Evolutionary conservation across 208 protist genomes (phyloP), one percentile per base, ranked within the genome.

Genomic region (Wallacemonas sp.): DNA sequence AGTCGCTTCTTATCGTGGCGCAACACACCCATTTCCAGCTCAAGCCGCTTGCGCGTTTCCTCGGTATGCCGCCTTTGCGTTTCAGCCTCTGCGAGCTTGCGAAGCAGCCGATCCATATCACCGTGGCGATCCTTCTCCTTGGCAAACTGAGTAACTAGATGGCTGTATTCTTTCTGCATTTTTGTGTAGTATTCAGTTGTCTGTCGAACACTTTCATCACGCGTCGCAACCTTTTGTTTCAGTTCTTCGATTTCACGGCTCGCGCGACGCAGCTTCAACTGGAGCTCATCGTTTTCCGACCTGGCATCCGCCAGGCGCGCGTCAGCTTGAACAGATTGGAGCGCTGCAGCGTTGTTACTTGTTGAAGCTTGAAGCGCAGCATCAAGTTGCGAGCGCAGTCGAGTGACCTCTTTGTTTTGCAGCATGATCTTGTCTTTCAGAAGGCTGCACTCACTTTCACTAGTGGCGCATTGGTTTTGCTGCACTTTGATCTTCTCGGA

Each of bases 141-240:
- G 3, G 51, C 51, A 39, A 58, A 39, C 26, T 58, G 75, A 6
- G 79, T 53, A 5, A 84, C 82, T 19, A 95, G 70, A 49, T 95
- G 90, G n/a, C 82, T 82, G 56, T 91, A 91, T 56, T 95, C 90
- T 0, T 91, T 71, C 30, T 82, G 82, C 27, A 83, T 73, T 39
- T 93, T 95, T 53, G 79, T 79, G 49, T 86, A 75, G 14, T 86
- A 75, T 54, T 77, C 70, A 21, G 66, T 68, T 34, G 80, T 58
- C 46, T 79, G 70, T 22, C 30, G 61, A 36, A 65, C 76, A 21
- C 91, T 82, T 6, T 80, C 67, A n/a, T 75, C 65, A 22, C 74
- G 79, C 14, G 66, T 66, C 6, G 74, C 56, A 19, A 84, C 51
- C 2, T 46, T 46, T 31, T 88, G 73, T 28, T 79, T 77, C 41